These are phyloP conservation scores for Macaranga tanarius DNA, from an alignment of 441 rosid genomes.

Conservation along the genomic window DNA sequence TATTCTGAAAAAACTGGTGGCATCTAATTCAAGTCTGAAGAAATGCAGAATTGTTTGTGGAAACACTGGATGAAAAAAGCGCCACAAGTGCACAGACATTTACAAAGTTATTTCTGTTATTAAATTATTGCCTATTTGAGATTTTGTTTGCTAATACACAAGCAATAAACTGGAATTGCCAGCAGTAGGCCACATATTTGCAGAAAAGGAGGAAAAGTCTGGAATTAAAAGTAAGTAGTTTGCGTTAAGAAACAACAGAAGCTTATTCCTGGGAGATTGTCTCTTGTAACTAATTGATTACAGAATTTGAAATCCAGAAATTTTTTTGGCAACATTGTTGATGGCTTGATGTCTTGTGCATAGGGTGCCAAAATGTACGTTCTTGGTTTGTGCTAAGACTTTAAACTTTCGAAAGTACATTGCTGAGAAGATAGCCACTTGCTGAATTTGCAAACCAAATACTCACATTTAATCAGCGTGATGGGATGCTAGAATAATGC, in stretches of 20 bases:
- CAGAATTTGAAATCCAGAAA: not conserved
- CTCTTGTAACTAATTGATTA: not conserved
- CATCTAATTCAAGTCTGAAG: not conserved
- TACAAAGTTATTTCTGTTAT: not conserved
- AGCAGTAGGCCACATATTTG: not conserved
- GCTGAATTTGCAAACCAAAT: not conserved
- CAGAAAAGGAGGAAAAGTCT: not conserved
- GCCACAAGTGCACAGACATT: not conserved
- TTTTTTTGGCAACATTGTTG: not conserved
- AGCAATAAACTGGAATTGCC: not conserved
- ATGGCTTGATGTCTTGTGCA: not conserved
- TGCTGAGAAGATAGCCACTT: not conserved
- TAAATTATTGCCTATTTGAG: not conserved
- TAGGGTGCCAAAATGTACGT: not conserved
- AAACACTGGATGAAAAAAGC: not conserved
- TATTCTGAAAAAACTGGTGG: not conserved
- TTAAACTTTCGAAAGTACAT: not conserved
- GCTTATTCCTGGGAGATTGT: not conserved
- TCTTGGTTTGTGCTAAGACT: not conserved
- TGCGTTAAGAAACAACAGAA: not conserved
- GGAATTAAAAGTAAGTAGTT: not conserved
- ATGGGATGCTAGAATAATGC: not conserved
- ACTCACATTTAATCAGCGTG: not conserved
- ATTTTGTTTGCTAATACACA: not conserved
- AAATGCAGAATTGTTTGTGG: not conserved